Base-by-base conservation (phyloP, 169 alveolate genomes). In the Eimeria zaria region DNA sequence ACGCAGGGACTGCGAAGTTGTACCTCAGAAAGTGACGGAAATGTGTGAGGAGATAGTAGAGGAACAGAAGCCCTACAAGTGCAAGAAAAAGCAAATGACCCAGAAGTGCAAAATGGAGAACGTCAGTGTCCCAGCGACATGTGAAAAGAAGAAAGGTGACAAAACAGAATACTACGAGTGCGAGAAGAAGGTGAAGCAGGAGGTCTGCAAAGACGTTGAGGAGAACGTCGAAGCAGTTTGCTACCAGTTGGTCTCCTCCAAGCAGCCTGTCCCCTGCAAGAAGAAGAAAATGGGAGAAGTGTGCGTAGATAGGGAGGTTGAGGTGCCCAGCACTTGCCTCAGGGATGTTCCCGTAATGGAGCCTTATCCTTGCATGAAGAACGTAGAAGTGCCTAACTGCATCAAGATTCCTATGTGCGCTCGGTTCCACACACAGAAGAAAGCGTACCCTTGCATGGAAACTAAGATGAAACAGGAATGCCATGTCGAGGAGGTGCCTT, bases 71-170 rank as follows among this genome's bases (percentile, higher is more conserved):
- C 91, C 95, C 11, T 94, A 94, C 94, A 84, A 81, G 36, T 94
- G 96, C 94, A 94, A 81, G 89, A 81, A 84, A 92, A 94, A 76
- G 30, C 94, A 83, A 64, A 44, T 84, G 84, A 51, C 83, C 39
- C 93, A 83, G 78, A 94, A 94, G 22, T 94, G 96, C 89, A 94
- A 84, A 81, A 94, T 81, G 84, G 96, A 51, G 55, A 94, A 67
- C 67, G 94, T 84, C 24, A 83, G 41, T 41, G 94, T 83, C 30
- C 96, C 96, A 22, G 44, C 95, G 30, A 71, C 83, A 24, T 94
- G 96, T 89, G 83, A 88, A 41, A 81, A 83, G 95, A 94, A 81
- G 53, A 89, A 94, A n/a, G 96, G 90, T n/a, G 96, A 92, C 73
- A 67, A 76, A 58, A 87, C 71, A 27, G 94, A 94, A 46, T 74